Evolutionary conservation across 83 land plant genomes (phyloP).

Genomic region (Thuja plicata): DNA sequence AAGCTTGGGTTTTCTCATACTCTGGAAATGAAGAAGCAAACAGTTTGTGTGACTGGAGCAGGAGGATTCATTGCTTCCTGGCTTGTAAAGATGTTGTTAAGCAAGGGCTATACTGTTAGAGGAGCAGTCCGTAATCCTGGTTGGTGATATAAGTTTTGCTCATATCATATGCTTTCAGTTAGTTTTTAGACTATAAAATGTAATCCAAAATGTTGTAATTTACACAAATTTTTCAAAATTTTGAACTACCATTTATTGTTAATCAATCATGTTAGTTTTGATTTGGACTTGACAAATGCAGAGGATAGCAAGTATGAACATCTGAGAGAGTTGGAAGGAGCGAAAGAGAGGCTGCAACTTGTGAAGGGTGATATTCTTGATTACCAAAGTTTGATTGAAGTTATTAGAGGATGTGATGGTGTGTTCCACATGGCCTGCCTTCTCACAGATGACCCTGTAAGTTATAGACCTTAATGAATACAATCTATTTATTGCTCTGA

Average conservation of each 20-base stretch:
- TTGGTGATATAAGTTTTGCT: not conserved
- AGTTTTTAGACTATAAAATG: too few relatives aligned
- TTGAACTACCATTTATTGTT: too few relatives aligned
- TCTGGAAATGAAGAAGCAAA: not conserved
- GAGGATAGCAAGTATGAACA: conserved; percentile 63
- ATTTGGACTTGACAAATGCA: not conserved
- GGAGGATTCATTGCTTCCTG: conserved; percentile 18
- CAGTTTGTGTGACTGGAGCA: conserved; percentile 43
- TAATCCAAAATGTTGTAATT: too few relatives aligned
- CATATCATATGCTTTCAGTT: too few relatives aligned
- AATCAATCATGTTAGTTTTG: not conserved
- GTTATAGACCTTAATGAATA: not conserved
- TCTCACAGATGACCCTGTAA: conserved; percentile 14
- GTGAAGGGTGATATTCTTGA: too few relatives aligned
- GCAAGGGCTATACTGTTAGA: conserved; percentile 11
- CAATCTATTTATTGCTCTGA: not conserved
- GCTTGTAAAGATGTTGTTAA: too few relatives aligned
- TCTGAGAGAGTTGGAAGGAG: conserved; percentile 59
- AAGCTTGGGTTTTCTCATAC: too few relatives aligned
- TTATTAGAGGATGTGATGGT: too few relatives aligned
- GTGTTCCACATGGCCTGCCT: too few relatives aligned
- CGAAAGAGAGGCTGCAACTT: conserved; percentile 52
- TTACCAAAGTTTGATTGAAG: too few relatives aligned
- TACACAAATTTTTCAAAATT: not conserved
- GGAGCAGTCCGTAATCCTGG: conserved; percentile 40